These are phyloP conservation scores for Tolypocladium nubicola DNA, from an alignment of 2,329 filamentous ascomycete genomes.

Conservation along the genomic window DNA sequence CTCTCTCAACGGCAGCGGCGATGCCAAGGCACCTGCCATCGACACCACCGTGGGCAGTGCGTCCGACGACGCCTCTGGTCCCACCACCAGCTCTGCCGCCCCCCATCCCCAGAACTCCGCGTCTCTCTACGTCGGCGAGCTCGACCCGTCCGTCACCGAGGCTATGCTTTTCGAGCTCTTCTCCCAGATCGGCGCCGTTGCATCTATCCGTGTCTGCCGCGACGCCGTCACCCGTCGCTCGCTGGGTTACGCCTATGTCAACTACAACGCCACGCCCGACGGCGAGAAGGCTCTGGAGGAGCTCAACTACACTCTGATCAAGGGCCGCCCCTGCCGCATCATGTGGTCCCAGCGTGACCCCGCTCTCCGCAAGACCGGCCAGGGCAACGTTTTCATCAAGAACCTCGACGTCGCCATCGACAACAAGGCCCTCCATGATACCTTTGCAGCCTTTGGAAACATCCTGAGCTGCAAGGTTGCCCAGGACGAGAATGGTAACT, in stretches of 20 bases:
- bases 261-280: slow-evolving; percentile 96
- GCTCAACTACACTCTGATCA: slow-evolving; percentile 99
- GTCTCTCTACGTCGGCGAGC: slow-evolving; percentile 97
- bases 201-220: slow-evolving; percentile 98
- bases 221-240: slow-evolving; percentile 97
- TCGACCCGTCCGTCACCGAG: slow-evolving; percentile 95
- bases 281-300: slow-evolving; percentile 98
- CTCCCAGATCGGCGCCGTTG: slow-evolving; percentile 97
- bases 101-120: slow-evolving; percentile 84
- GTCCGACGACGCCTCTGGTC: slow-evolving; percentile 48
- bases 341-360: slow-evolving; percentile 99
- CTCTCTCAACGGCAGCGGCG: slow-evolving; percentile 57
- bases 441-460: slow-evolving; percentile 97
- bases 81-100: slow-evolving; percentile 64
- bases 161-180: slow-evolving; percentile 99
- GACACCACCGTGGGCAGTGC: slow-evolving; percentile 59
- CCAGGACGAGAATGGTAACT: slow-evolving; percentile 91
- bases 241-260: slow-evolving; percentile 98
- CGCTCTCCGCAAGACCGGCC: slow-evolving; percentile 95
- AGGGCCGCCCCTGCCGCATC: slow-evolving; percentile 97
- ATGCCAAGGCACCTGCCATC: slow-evolving; percentile 55
- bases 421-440: slow-evolving; percentile 99
- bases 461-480: slow-evolving; percentile 99
- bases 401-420: slow-evolving; percentile 97
- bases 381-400: slow-evolving; percentile 99